Evolutionary conservation across 2,329 filamentous ascomycete genomes (phyloP), one percentile per base, ranked within the genome.

Genomic region (Tolypocladium paradoxum): DNA sequence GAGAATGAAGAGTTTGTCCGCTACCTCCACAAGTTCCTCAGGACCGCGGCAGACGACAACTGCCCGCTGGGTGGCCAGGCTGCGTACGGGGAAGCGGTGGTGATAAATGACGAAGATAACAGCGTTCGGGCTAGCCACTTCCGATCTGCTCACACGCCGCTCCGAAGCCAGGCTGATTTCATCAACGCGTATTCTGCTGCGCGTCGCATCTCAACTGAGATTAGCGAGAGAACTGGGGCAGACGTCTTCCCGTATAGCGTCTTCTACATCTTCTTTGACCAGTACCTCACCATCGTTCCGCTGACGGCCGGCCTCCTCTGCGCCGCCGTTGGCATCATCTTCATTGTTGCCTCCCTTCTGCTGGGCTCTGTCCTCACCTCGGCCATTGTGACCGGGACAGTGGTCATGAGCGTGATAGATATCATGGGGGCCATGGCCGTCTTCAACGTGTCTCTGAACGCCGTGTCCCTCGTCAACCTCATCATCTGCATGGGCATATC

Each of bases 181-280:
- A 99, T 99, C 70, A 78, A 83, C 31, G 90, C 93, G 0, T 96
- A 97, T 68, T 83, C 86, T 6, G 83, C 92, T 1, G 93, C 93
- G 3, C 87, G 92, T 20, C 88, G 93, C 55, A 96, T 99, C 57
- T 84, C 92, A 0, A 73, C 83, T 14, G 85, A 87, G 31, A 84
- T 99, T 50, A 85, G 79, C 16, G 70, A 79, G 51, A 76, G 79
- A 50, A 91, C 90, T 5, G 81, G 84, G 6, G 82, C 88, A 24
- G 84, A 93, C 27, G 85, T 99, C 3, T 99, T 99, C 77, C 90
- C 93, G 0, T 99, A 99, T 73, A 95, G 89, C 61, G 85, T 96
- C 56, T 96, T 96, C 68, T 99, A 99, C 74, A 91, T 99, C 67
- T 99, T 97, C 79, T 99, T 99, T 67, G 93, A 99, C 66, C 93